These are phyloP conservation scores for Apostasia shenzhenica DNA, from an alignment of 106 monocot species.

Conservation along the genomic window DNA sequence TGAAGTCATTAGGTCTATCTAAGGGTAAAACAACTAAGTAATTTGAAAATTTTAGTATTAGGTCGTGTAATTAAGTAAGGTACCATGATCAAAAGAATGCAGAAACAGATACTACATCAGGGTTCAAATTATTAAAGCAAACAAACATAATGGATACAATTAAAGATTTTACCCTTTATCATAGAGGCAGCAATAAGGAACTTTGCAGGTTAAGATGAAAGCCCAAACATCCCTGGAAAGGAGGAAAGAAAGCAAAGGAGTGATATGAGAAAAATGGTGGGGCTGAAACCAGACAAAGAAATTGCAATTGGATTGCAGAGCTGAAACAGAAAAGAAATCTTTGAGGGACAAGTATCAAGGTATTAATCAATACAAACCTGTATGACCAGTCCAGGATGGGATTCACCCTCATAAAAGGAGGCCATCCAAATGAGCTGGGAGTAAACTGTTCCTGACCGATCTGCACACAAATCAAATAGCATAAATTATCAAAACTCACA, in stretches of 20 bases:
- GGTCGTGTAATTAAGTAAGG: neutral
- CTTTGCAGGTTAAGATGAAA: slow-evolving; percentile 85
- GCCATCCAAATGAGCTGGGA: slow-evolving; percentile 96
- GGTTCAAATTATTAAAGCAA: no score
- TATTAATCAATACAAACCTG: slow-evolving; percentile 51
- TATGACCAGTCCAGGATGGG: slow-evolving; percentile 99
- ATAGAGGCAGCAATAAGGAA: slow-evolving; percentile 87
- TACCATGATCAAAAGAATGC: neutral
- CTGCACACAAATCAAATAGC: slow-evolving; percentile 26
- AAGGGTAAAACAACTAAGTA: no score
- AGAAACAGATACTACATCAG: no score
- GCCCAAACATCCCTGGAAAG: slow-evolving; percentile 92
- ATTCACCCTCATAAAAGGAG: slow-evolving; percentile 99
- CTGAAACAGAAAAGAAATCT: neutral
- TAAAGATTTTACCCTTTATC: slow-evolving; percentile 75
- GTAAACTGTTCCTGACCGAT: slow-evolving; percentile 99
- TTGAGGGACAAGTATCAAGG: neutral
- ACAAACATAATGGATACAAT: no score
- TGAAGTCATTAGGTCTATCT: no score
- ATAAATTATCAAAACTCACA: neutral
- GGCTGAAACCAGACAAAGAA: neutral
- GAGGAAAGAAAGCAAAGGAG: neutral
- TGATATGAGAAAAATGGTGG: neutral
- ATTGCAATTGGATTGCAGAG: neutral
- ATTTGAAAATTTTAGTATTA: slow-evolving; percentile 4